phyloP scores from a whole-genome alignment of 371 early-diverging fungal genomes.

The Mucor lusitanicus region DNA sequence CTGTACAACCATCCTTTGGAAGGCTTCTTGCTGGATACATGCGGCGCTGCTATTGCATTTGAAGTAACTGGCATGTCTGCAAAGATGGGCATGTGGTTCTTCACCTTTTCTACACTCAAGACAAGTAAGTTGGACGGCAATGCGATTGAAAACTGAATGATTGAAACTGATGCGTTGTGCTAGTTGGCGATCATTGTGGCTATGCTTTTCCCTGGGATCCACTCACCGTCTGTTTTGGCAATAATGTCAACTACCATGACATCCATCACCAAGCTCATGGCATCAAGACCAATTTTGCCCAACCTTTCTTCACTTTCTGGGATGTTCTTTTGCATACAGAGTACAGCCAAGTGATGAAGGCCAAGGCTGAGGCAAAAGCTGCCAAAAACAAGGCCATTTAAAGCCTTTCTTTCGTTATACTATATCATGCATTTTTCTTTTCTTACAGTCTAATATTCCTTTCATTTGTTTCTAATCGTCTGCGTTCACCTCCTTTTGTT shows the following conservation, averaged over 20 bases:
- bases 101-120: conserved; percentile 69
- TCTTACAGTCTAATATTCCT: background rate
- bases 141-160: background rate
- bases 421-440: background rate
- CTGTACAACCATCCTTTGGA: conserved; percentile 80
- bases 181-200: conserved; percentile 76
- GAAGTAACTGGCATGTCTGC: conserved; percentile 71
- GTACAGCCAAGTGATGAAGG: conserved; percentile 31
- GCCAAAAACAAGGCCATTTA: conserved; percentile 6
- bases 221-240: conserved; percentile 55
- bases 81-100: conserved; percentile 66
- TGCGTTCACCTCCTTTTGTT: background rate
- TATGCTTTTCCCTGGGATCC: conserved; percentile 75
- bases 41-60: conserved; percentile 68
- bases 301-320: conserved; percentile 79
- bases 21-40: conserved; percentile 74
- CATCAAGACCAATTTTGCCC: conserved; percentile 59
- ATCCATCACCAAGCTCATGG: conserved; percentile 63
- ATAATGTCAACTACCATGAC: conserved; percentile 70
- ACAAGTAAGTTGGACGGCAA: conserved; percentile 43
- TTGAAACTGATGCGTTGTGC: background rate
- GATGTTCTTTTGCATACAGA: conserved; percentile 60
- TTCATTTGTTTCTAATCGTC: background rate
- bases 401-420: background rate
- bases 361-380: conserved; percentile 19